A percentile compares a stretch with the other conserved stretches of the same genome.
These are phyloP conservation scores for Aspergillus sp. DNA, from an alignment of 2,329 filamentous ascomycete species.

Conservation along the genomic window DNA sequence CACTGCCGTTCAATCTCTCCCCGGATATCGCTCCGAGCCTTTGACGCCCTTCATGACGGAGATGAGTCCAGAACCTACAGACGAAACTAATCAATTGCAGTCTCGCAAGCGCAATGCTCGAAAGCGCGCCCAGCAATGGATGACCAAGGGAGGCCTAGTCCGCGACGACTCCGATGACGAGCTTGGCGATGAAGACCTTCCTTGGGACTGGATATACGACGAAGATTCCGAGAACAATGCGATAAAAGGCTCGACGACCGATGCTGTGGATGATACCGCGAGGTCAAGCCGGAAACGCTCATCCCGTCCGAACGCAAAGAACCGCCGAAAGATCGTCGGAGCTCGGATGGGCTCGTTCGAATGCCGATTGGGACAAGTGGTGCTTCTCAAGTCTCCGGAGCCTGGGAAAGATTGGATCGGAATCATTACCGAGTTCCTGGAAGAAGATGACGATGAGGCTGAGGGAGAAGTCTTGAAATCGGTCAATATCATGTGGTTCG, in stretches of 20 bases:
- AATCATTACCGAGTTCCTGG: slow-evolving; percentile 78
- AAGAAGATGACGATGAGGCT: slow-evolving; percentile 69
- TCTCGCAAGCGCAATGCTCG: slow-evolving; percentile 24
- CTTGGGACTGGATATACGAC: slow-evolving; percentile 79
- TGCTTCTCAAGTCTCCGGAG: slow-evolving; percentile 85
- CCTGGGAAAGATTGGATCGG: slow-evolving; percentile 89
- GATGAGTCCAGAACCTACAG: slow-evolving; percentile 20
- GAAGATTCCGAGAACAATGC: slow-evolving; percentile 22
- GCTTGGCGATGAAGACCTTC: slow-evolving; percentile 67
- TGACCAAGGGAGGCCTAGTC: slow-evolving; percentile 61
- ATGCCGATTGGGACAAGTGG: slow-evolving; percentile 77
- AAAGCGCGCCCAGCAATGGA: slow-evolving; percentile 47
- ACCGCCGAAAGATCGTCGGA: slow-evolving; percentile 63
- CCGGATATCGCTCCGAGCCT: not conserved
- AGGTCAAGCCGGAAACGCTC: slow-evolving; percentile 31
- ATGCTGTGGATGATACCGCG: slow-evolving; percentile 18
- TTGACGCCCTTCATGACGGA: not conserved
- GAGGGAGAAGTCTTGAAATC: slow-evolving; percentile 57
- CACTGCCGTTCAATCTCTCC: not conserved
- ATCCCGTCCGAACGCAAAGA: slow-evolving; percentile 27
- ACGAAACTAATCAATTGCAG: slow-evolving; percentile 15
- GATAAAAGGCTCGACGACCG: slow-evolving; percentile 11
- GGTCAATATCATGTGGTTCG: slow-evolving; percentile 92
- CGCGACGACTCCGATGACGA: slow-evolving; percentile 89
- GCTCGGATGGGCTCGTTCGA: slow-evolving; percentile 79